phyloP scores from a whole-genome alignment of 257 asterid genomes.

The Handroanthus guayacan region DNA sequence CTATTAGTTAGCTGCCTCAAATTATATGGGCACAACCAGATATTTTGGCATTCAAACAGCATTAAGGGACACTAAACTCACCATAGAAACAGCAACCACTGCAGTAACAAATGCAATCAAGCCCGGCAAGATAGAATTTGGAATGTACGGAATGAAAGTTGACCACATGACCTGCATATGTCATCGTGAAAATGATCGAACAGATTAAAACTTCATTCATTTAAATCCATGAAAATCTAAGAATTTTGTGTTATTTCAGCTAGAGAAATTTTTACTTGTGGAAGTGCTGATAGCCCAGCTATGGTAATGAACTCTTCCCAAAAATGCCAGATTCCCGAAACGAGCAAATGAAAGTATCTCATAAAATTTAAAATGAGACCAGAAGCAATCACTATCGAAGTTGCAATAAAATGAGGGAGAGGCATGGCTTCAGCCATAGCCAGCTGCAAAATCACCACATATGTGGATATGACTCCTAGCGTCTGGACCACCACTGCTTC shows the following conservation, averaged over 20 bases:
- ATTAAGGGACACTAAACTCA: constrained; percentile 32
- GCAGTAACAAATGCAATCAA: constrained; percentile 56
- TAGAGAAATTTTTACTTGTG: constrained; percentile 57
- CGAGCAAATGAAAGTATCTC: constrained; percentile 65
- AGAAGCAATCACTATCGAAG: constrained; percentile 64
- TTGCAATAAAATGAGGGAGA: constrained; percentile 66
- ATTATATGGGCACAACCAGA: not conserved
- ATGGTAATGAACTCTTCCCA: constrained; percentile 88
- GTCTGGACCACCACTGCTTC: constrained; percentile 78
- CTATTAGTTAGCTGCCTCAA: not conserved
- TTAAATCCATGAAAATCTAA: not conserved
- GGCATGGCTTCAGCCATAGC: constrained; percentile 91
- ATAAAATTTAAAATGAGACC: constrained; percentile 69
- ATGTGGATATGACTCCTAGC: constrained; percentile 71
- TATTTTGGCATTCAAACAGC: not conserved
- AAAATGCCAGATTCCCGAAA: constrained; percentile 61
- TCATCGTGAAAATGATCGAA: constrained; percentile 17
- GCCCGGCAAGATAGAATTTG: constrained; percentile 72
- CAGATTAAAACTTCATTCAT: not conserved
- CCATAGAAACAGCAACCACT: constrained; percentile 59
- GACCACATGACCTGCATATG: constrained; percentile 82
- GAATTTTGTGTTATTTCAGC: not conserved
- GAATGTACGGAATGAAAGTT: constrained; percentile 73
- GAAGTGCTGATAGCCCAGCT: constrained; percentile 77
- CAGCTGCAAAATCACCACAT: constrained; percentile 70